Evolutionary conservation across 2,329 filamentous ascomycete genomes (phyloP), one percentile per base, ranked within the genome.

Genomic region (Gnomoniopsis sp.): DNA sequence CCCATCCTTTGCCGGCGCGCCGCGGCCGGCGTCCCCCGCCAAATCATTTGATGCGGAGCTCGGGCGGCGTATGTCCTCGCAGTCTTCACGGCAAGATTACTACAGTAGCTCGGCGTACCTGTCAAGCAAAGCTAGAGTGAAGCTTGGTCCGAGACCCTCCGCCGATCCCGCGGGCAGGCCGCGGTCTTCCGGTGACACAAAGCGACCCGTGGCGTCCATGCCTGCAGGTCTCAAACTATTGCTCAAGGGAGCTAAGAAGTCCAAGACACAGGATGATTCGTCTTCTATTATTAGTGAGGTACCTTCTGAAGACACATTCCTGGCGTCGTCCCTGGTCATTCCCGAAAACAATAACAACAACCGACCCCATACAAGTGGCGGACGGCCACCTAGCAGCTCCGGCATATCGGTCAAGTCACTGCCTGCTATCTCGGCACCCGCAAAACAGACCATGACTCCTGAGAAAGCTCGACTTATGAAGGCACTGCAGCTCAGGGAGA

Each of bases 401-500:
- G 75, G 76, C 34, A 69, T 75, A 26, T 75, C 77, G 41, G 69
- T 75, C 46, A 77, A 77, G 60, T 72, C 75, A 21, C 65, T 70
- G 41, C 63, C 71, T 34, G 70, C 74, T 33, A 64, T 56, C 57
- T 58, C 77, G 57, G 65, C 73, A 36, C 52, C 68, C 53, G 63
- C 69, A 68, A 68, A 78, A 66, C 69, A 75, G 72, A 66, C 79
- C 71, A 88, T 96, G 67, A 91, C 91, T 1, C 90, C 91, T 0
- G 95, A 99, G 72, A 98, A 96, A 76, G 86, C 90, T 61, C 84
- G 95, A 56, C 78, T 99, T 63, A 93, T 96, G 90, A 97, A 96
- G 76, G 95, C 95, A 8, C 82, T 97, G 75, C 90, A 97, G 72
- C 74, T 97, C 65, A 84, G 93, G 54, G 95, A 96, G 73, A 91